These are phyloP conservation scores for Plasmodium gaboni DNA, from an alignment of 169 alveolate species.

Conservation along the genomic window DNA sequence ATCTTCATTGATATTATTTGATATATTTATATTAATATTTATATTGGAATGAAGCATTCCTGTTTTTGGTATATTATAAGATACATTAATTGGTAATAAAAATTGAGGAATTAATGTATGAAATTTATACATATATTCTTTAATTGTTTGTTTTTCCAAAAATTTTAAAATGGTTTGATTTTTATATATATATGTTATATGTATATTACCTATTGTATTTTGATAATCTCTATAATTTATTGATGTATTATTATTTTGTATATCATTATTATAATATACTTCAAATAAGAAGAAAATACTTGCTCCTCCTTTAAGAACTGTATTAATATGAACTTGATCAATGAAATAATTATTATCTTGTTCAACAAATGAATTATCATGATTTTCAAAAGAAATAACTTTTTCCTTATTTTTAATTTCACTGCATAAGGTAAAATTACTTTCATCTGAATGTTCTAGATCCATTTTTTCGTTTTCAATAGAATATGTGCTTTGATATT, in stretches of 20 bases:
- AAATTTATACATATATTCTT: slow-evolving; percentile 23
- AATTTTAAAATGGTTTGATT: not conserved
- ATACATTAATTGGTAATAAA: slow-evolving; percentile 44
- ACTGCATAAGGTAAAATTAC: not conserved
- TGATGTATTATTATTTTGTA: not conserved
- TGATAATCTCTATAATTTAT: slow-evolving; percentile 23
- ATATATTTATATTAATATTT: slow-evolving; percentile 28
- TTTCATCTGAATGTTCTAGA: slow-evolving; percentile 1
- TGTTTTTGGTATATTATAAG: slow-evolving; percentile 64
- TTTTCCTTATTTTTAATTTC: not conserved
- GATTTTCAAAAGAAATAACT: not conserved
- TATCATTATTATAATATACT: slow-evolving; percentile 13
- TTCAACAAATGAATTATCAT: slow-evolving; percentile 3
- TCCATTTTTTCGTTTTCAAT: not conserved
- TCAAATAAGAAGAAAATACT: slow-evolving; percentile 53
- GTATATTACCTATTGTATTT: slow-evolving; percentile 26
- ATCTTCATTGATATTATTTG: slow-evolving; percentile 47
- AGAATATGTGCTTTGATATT: not conserved
- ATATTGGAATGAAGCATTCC: slow-evolving; percentile 45
- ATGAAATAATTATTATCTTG: slow-evolving; percentile 11
- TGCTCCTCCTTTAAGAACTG: slow-evolving; percentile 38
- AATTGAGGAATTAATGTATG: slow-evolving; percentile 36
- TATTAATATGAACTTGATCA: slow-evolving; percentile 57
- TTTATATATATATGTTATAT: slow-evolving; percentile 35
- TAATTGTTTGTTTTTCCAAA: not conserved